Evolutionary conservation across 2,329 filamentous ascomycete genomes (phyloP), one percentile per base, ranked within the genome.

Genomic region (Stemphylium beticola): DNA sequence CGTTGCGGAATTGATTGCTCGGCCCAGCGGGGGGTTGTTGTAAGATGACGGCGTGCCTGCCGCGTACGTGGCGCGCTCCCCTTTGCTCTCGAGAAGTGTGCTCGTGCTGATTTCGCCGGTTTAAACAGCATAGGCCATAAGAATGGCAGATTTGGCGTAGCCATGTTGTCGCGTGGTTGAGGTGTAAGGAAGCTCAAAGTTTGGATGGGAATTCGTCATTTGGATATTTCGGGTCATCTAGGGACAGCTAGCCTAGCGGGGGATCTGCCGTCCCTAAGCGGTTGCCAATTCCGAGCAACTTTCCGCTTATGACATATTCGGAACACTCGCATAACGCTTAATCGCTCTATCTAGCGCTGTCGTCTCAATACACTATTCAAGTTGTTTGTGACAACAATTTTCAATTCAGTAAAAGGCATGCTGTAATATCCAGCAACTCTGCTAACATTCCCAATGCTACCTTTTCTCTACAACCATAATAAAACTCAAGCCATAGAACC

Each of bases 101-200:
- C 47, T 61, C 69, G 62, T 8, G 61, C 40, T 7, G 66, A 20
- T 24, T 58, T 63, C 7, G 68, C 58, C 1, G 76, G 67, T 41
- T 72, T 74, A 46, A 74, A 79, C 40, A 81, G 68, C 64, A 77
- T 74, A 1, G 79, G 79, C 75, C 78, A 81, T 37, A 81, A 70
- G 61, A 81, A 80, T 22, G 77, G 76, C 40, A 82, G 65, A 38
- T 76, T 75, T 12, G 78, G 78, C 39, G 74, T 65, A 15, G 78
- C 74, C 78, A 80, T 81, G 14, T 46, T 61, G 53, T 46, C 10
- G 45, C 48, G 45, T 38, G 36, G 45, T 47, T 40, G 44, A 44
- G 22, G 32, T 11, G 45, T 29, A 17, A 44, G 26, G 33, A 44
- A 49, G 49, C 12, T 29, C 32, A 40, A 34, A 43, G 15, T 31